Percentiles rank a stretch among this genome's conserved stretches.
These are phyloP conservation scores for Amoeboaphelidium protococcarum DNA, from an alignment of 371 early-diverging fungal species.

Conservation along the genomic window DNA sequence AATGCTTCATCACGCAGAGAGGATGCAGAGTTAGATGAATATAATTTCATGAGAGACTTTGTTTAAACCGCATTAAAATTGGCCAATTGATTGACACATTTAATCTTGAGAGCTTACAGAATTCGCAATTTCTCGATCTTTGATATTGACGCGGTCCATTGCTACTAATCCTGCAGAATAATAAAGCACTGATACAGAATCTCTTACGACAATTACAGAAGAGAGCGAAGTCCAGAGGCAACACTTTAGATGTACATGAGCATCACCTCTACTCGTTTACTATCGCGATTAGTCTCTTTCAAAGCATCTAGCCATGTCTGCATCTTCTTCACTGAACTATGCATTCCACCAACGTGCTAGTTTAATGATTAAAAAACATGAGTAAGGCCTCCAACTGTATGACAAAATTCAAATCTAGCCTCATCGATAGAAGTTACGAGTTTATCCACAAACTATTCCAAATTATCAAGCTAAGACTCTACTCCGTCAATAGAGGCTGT, in stretches of 20 bases:
- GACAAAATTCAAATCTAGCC: slow-evolving; percentile 30
- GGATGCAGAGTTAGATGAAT: neutral
- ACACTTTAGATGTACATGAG: neutral
- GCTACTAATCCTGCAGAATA: neutral
- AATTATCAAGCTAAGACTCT: too few species aligned
- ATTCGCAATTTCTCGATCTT: slow-evolving; percentile 1
- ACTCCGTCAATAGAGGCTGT: too few species aligned
- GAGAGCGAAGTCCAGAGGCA: neutral
- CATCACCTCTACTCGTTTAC: neutral
- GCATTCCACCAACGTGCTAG: slow-evolving; percentile 7
- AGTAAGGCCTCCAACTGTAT: slow-evolving; percentile 9
- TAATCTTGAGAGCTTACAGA: slow-evolving; percentile 1
- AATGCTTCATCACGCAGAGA: slow-evolving; percentile 6
- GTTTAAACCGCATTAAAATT: slow-evolving; percentile 5
- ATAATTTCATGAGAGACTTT: slow-evolving; percentile 2
- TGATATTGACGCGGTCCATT: neutral
- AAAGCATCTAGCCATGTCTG: neutral
- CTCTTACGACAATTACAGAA: neutral
- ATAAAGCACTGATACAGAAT: neutral
- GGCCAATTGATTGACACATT: slow-evolving; percentile 1
- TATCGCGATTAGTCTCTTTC: too few species aligned
- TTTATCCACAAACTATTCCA: too few species aligned
- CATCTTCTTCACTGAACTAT: slow-evolving; percentile 4
- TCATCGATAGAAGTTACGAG: slow-evolving; percentile 29
- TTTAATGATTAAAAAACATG: slow-evolving; percentile 2